Base-by-base conservation (phyloP, 371 early-diverging fungal species). In the Lichtheimia hyalospora region DNA sequence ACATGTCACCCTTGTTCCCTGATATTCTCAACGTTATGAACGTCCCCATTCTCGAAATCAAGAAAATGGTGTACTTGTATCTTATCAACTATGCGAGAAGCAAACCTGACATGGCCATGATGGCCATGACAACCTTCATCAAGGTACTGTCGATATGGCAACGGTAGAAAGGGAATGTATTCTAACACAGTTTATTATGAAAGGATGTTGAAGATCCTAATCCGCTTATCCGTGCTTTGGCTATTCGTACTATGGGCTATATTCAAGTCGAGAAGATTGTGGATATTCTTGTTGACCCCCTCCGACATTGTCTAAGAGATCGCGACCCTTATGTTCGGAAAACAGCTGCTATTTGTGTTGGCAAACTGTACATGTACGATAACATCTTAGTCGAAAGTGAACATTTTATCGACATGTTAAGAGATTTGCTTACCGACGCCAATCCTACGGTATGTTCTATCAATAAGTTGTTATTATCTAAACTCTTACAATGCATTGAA, bases 201-300 rank as follows among this genome's bases (percentile, higher is more conserved):
- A 58, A 96, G 96, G 99, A 99, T 69, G 89, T 96, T 5, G 96
- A 96, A 68, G 95, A 96, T 66, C 76, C 84, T 48, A 96, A 95
- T 64, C 96, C 96, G 15, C 79, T 99, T 52, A 96, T 99, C 60
- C 84, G 99, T 41, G 97, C 99, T 6, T 77, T 96, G 59, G 96
- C 99, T 40, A 96, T 99, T 64, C 87, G 99, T 54, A 99, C 96
- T 2, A 94, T 96, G 94, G 92, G 95, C 14, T 98, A 95, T 69
- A 84, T 99, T 51, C 90, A 94, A 60, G 96, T 94, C 0, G 96
- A 96, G 63, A 95, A 93, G 65, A 95, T 99, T 56, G 81, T 96
- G 24, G 96, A 96, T 70, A 92, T 92, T 54, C 67, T 81, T 39
- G 72, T 76, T 13, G 91, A 96, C 41, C 92, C 96, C 10, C 88